Evolutionary conservation across 2,329 filamentous ascomycete species (phyloP), one percentile per base, ranked within the genome.

Genomic region (Paecilomyces variotii): DNA sequence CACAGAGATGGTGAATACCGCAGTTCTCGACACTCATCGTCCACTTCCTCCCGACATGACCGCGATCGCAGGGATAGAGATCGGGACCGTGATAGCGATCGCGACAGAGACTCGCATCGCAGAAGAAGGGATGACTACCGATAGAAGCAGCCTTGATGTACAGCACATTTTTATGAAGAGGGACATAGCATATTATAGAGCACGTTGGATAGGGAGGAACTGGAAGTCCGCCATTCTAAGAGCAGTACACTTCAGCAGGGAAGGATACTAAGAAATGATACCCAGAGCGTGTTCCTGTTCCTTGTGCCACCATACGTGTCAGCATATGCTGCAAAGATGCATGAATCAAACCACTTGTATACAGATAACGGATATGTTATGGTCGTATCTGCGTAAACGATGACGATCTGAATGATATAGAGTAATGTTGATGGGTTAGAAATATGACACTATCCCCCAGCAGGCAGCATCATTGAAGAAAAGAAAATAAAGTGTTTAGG

Each of bases 1-100:
- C 62, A 67, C 49, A 64, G 67, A 27, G 70, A 69, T 54, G 67
- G 73, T 59, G 70, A 74, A n/a, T 66, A 73, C 55, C 67, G 60
- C 59, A 66, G 64, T 54, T 72, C 71, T 14, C 63, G 68, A 53
- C 66, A 70, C 57, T 73, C 71, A 14, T 73, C 65, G 27, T 67
- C 70, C 10, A 62, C 67, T 57, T 54, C 49, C 39, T 39, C 56
- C 49, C 6, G 56, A 65, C 64, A 69, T 32, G 68, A 72, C 55
- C 64, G 66, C 12, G 62, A 72, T 56, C 68, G 66, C 26, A 61
- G 60, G 63, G 39, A 63, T 45, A n/a, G 39, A 45, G 39, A 45
- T 7, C 39, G 39, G n/a, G 39, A 45, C 2, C 39, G 39, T 10
- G 39, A 45, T 45, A 45, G 39, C 53, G 62, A 69, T 53, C 65